Conservation (phyloP, 805 yeast species). For the Diddensiella santjacobensis region DNA sequence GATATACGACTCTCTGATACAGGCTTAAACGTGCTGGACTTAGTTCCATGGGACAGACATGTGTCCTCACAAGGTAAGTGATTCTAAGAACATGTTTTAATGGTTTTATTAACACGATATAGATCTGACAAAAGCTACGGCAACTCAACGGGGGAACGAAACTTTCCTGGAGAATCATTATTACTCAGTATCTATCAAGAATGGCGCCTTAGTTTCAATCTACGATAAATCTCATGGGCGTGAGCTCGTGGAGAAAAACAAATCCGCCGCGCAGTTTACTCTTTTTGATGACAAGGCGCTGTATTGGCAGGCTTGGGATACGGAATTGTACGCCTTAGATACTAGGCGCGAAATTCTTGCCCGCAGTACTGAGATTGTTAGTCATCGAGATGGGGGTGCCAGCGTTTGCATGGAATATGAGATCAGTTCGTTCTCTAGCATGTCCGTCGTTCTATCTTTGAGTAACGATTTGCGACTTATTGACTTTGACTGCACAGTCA, state of each 20-base stretch:
- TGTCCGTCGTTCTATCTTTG: constrained; percentile 60
- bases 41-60: constrained; percentile 2
- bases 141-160: background rate
- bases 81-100: too few species aligned
- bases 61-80: too few species aligned
- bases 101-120: too few species aligned
- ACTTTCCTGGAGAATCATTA: constrained; percentile 56
- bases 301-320: constrained; percentile 83
- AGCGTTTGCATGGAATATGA: constrained; percentile 32
- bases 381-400: constrained; percentile 42
- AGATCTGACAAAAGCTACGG: too few species aligned
- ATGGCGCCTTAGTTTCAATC: constrained; percentile 59
- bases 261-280: constrained; percentile 69
- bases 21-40: constrained; percentile 33
- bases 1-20: constrained; percentile 21
- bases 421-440: constrained; percentile 48
- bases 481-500: constrained; percentile 48
- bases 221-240: constrained; percentile 52
- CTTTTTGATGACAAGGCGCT: constrained; percentile 74
- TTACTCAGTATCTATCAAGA: constrained; percentile 53
- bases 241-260: constrained; percentile 60
- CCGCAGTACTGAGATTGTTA: background rate
- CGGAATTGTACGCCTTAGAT: constrained; percentile 69
- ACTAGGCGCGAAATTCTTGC: constrained; percentile 54
- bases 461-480: constrained; percentile 42